Percentiles rank a stretch among this genome's conserved stretches.
These are phyloP conservation scores for Rhododendron mucronatum DNA, from an alignment of 148 eudicot species.

Conservation along the genomic window DNA sequence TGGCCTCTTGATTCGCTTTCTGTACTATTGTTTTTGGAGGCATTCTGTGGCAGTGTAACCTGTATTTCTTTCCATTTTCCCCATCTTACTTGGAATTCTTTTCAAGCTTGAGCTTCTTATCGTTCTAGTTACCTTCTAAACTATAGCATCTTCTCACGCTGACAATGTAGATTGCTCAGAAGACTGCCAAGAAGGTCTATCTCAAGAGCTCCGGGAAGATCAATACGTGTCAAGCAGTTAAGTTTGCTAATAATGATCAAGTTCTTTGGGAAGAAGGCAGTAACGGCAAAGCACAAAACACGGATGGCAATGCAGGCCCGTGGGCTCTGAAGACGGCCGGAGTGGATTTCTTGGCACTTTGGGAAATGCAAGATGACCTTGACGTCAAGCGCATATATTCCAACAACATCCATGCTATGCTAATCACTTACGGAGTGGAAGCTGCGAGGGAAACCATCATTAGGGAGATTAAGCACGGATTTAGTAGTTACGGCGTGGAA, in stretches of 20 bases:
- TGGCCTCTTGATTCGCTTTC: background rate
- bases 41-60: background rate
- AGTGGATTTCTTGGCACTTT: conserved; percentile 69
- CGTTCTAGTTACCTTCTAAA: background rate
- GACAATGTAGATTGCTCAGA: conserved; percentile 65
- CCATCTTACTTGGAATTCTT: background rate
- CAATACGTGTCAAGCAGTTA: conserved; percentile 63
- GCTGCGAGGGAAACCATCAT: conserved; percentile 80
- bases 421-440: conserved; percentile 82
- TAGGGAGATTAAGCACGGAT: conserved; percentile 73
- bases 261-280: conserved; percentile 31
- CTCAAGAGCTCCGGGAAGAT: conserved; percentile 77
- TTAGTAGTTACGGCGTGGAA: conserved; percentile 74
- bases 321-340: conserved; percentile 85
- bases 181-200: conserved; percentile 66
- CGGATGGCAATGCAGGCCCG: conserved; percentile 21
- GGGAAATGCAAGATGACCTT: conserved; percentile 78
- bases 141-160: background rate
- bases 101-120: background rate
- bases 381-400: conserved; percentile 64
- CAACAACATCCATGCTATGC: conserved; percentile 67
- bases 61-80: background rate
- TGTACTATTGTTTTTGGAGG: background rate
- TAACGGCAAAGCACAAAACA: conserved; percentile 8
- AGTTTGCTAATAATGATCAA: conserved; percentile 55